Evolutionary conservation across 306 rosid genomes (phyloP), one percentile per base, ranked within the genome.

Genomic region (Prosopis cineraria): DNA sequence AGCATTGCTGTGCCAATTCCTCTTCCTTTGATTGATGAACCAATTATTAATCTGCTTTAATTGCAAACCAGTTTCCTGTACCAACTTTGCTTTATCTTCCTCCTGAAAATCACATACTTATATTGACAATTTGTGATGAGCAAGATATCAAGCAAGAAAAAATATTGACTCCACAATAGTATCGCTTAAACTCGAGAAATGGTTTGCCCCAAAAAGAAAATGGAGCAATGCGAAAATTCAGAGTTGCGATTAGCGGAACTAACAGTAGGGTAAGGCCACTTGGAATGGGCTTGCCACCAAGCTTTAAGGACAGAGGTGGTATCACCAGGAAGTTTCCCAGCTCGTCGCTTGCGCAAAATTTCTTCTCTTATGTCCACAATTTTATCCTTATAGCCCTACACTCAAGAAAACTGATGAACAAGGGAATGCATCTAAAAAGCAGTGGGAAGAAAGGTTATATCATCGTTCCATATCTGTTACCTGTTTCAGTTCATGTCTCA

Each of bases 181-280:
- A 7, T 40, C 10, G 10, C 11, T 7, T n/a, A n/a, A 4, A 31
- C 2, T 31, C 34, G 4, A 31, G 34, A 2, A 31, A 31, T 4
- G 34, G 34, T 31, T 31, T 31, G n/a, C n/a, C n/a, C n/a, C n/a
- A n/a, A n/a, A n/a, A n/a, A n/a, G 8, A 40, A 40, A 40, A 40
- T 7, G 44, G 2, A 40, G 44, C 2, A 40, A 43, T 43, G 47
- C 14, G 10, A 56, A 25, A 10, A 4, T 12, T 56, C 34, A 25
- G 7, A 8, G 36, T 11, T 29, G 12, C 34, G 68, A 50, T 40
- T 6, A 64, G 55, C 48, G 71, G 47, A 80, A 85, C 93, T 84
- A 87, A 94, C 98, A 1, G 98, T 94, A 48, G 98, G 98, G 84
- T 94, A 94, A 52, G 97, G 98, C 98, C 98, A 94, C 77, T 94